Evolutionary conservation across 495 filamentous ascomycete species (phyloP), one percentile per base, ranked within the genome.

Genomic region (Pyronema domesticum): DNA sequence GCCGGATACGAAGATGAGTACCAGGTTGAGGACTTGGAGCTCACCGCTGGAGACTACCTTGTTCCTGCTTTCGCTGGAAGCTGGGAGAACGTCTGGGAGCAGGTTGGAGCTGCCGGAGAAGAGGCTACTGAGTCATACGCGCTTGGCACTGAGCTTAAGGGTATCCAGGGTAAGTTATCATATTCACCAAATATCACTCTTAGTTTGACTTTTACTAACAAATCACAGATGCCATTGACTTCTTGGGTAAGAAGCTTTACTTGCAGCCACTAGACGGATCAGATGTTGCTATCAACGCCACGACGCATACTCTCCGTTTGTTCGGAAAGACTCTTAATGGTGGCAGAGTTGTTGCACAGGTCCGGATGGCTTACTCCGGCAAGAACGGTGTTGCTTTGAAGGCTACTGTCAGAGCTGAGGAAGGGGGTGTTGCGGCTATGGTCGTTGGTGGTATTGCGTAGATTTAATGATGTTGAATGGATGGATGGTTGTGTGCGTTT

Each of bases 81-180:
- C 73, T 98, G 96, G 69, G 85, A 86, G 55, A 86, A 94, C 65
- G 75, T 95, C n/a, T 98, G 91, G 91, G 86, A 94, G 67, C 85
- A 94, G 68, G 82, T 91, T 15, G 84, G 84, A 46, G 86, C 86
- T 6, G 74, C 84, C 46, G 86, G 86, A 33, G 88, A 95, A 54
- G 87, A 94, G 62, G 83, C 84, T 6, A 82, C 82, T 54, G 93
- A 96, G 71, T 96, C 91, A 44, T 71, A 95, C 64, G 86, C 93
- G 67, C 74, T 98, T 55, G 62, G 62, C 15, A 82, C 81, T 63
- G 84, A 81, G 59, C 77, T 89, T 57, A 95, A 94, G 79, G 83
- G 85, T 61, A 94, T 98, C 66, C 76, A 83, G 57, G 89, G 89
- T 95, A 80, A 58, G 82, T 75, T 39, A 50, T 40, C 37, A 35